These are phyloP conservation scores for Thalassiosira oceanica DNA, from an alignment of 352 stramenopile genomes.

Conservation along the genomic window DNA sequence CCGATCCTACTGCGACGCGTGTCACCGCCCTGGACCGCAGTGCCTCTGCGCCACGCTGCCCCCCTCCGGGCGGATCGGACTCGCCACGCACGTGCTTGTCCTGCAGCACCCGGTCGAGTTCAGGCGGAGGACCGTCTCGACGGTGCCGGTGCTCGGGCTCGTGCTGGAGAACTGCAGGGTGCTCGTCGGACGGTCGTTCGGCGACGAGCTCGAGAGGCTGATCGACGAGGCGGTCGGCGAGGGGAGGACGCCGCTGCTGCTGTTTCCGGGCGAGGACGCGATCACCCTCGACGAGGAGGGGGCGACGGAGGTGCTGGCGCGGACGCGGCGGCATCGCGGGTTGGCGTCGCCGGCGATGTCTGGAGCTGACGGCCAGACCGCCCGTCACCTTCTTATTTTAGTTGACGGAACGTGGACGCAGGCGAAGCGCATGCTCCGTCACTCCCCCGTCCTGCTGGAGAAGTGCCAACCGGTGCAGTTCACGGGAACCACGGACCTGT, in stretches of 20 bases:
- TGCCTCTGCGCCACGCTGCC: slow-evolving; percentile 47
- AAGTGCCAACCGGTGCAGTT: slow-evolving; percentile 46
- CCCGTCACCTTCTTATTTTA: slow-evolving; percentile 42
- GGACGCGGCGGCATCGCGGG: too few species aligned
- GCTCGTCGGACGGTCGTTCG: slow-evolving; percentile 42
- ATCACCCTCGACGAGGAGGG: slow-evolving; percentile 36
- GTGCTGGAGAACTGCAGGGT: slow-evolving; percentile 46
- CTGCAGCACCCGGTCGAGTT: slow-evolving; percentile 64
- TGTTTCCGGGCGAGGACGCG: slow-evolving; percentile 48
- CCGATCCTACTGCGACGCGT: slow-evolving; percentile 26
- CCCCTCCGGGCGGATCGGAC: slow-evolving; percentile 9
- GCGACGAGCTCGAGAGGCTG: slow-evolving; percentile 1
- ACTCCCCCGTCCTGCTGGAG: slow-evolving; percentile 39
- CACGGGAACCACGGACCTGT: slow-evolving; percentile 9
- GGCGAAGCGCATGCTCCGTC: slow-evolving; percentile 49
- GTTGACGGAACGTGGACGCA: slow-evolving; percentile 64
- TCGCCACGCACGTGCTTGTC: slow-evolving; percentile 43
- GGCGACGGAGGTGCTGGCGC: neutral
- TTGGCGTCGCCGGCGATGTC: too few species aligned
- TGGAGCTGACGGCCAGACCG: neutral
- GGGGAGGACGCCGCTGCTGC: slow-evolving; percentile 25
- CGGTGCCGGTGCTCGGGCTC: slow-evolving; percentile 48
- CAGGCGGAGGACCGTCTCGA: slow-evolving; percentile 46
- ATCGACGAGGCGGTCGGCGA: slow-evolving; percentile 5
- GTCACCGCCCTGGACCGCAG: slow-evolving; percentile 26